Percentiles rank a stretch among this genome's conserved stretches.
Evolutionary conservation across 805 yeast species (phyloP).

Genomic region (Priceomyces fermenticarens): DNA sequence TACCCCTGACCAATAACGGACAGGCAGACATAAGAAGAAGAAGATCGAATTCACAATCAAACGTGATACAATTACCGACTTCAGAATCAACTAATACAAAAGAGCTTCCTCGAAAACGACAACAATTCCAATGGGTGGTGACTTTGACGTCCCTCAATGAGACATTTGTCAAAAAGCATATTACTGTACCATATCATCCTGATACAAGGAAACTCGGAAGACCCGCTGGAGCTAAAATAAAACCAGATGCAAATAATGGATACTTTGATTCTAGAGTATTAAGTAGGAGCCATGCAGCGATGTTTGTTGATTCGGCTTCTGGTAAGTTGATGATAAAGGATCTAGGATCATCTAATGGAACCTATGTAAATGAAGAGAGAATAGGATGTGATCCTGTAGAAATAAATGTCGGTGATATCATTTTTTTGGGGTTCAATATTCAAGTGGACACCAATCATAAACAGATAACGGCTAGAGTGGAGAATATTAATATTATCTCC

Average conservation of each 20-base stretch:
- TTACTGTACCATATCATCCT: constrained; percentile 78
- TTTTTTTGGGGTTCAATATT: constrained; percentile 93
- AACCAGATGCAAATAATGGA: constrained; percentile 74
- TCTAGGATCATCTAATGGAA: constrained; percentile 90
- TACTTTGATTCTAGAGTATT: constrained; percentile 92
- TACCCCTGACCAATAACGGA: constrained; percentile 2
- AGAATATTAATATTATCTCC: constrained; percentile 61
- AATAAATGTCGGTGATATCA: constrained; percentile 73
- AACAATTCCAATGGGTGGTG: constrained; percentile 51
- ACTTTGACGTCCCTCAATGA: constrained; percentile 74
- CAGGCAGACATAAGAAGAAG: constrained; percentile 17
- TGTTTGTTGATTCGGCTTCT: constrained; percentile 62
- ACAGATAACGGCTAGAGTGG: constrained; percentile 81
- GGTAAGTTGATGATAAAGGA: constrained; percentile 79
- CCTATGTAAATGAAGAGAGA: constrained; percentile 78
- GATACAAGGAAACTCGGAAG: constrained; percentile 85
- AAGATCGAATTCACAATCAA: constrained; percentile 43
- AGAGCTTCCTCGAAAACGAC: constrained; percentile 18
- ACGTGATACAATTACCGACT: constrained; percentile 27
- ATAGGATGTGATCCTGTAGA: constrained; percentile 61
- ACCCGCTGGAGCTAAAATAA: constrained; percentile 67
- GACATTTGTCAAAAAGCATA: constrained; percentile 75
- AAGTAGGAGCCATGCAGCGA: constrained; percentile 90
- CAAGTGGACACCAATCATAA: constrained; percentile 67
- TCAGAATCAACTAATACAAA: constrained; percentile 12